Conservation (phyloP, 2,329 filamentous ascomycete species). For the Fusarium chaquense region DNA sequence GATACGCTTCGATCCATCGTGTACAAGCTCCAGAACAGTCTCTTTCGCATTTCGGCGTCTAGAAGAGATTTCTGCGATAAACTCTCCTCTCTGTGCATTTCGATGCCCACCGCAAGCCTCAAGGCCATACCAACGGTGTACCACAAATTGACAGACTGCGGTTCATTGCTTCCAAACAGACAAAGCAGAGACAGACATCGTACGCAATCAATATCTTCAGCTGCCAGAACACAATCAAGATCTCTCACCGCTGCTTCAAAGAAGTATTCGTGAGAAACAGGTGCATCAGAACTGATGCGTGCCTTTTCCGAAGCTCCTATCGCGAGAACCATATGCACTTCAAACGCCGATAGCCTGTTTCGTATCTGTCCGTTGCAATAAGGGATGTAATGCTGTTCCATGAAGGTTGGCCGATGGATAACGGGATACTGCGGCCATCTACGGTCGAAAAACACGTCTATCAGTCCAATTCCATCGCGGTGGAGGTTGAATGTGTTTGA, state of each 20-base stretch:
- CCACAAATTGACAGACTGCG: constrained; percentile 42
- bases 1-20: constrained; percentile 44
- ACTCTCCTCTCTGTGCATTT: constrained; percentile 40
- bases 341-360: constrained; percentile 31
- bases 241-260: constrained; percentile 37
- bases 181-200: constrained; percentile 40
- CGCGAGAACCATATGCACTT: constrained; percentile 43
- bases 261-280: constrained; percentile 36
- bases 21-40: constrained; percentile 42
- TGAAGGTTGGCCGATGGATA: constrained; percentile 39
- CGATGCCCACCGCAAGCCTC: constrained; percentile 40
- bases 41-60: constrained; percentile 40
- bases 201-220: constrained; percentile 39
- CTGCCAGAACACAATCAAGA: constrained; percentile 28
- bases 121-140: constrained; percentile 42
- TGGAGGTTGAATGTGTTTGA: constrained; percentile 26
- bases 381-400: constrained; percentile 39
- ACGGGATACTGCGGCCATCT: constrained; percentile 43
- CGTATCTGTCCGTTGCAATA: constrained; percentile 19
- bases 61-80: constrained; percentile 23
- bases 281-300: constrained; percentile 16
- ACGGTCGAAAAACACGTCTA: constrained; percentile 40
- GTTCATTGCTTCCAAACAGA: constrained; percentile 43
- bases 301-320: constrained; percentile 41
- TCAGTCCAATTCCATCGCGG: constrained; percentile 29